phyloP scores from a whole-genome alignment of 2,329 filamentous ascomycete species.

The Emergomyces pasteurianus region DNA sequence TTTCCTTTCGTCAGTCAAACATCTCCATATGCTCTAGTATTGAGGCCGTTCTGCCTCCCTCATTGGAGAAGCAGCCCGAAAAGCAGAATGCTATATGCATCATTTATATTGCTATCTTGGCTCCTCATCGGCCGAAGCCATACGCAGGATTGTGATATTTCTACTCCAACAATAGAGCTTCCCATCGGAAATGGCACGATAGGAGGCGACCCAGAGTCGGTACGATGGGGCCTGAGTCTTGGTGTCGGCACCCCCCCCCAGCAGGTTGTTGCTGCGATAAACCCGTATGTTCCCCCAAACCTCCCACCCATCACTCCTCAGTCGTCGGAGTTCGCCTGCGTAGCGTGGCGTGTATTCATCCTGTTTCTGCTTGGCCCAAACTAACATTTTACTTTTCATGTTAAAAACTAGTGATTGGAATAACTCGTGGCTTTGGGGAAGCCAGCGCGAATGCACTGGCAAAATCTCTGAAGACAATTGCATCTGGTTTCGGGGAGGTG shows the following conservation, averaged over 20 bases:
- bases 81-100: not conserved
- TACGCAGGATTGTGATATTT: not conserved
- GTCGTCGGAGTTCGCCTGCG: not conserved
- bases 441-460: not conserved
- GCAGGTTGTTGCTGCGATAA: not conserved
- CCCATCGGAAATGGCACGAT: constrained; percentile 2
- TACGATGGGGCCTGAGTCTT: constrained; percentile 4
- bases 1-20: not conserved
- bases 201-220: not conserved
- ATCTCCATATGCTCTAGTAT: not conserved
- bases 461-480: not conserved
- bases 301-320: not conserved
- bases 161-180: constrained; percentile 2
- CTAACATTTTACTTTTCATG: not conserved
- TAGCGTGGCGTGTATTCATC: not conserved
- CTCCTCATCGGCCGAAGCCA: not conserved
- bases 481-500: constrained; percentile 4
- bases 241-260: constrained; percentile 5
- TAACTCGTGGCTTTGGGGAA: constrained; percentile 2
- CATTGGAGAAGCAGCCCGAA: not conserved
- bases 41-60: not conserved
- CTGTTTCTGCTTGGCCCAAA: not conserved
- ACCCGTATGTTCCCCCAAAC: constrained; percentile 6
- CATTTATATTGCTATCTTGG: not conserved
- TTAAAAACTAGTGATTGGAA: constrained; percentile 5